Evolutionary conservation across 2,329 filamentous ascomycete genomes (phyloP).

Genomic region (Penicillium sp.): DNA sequence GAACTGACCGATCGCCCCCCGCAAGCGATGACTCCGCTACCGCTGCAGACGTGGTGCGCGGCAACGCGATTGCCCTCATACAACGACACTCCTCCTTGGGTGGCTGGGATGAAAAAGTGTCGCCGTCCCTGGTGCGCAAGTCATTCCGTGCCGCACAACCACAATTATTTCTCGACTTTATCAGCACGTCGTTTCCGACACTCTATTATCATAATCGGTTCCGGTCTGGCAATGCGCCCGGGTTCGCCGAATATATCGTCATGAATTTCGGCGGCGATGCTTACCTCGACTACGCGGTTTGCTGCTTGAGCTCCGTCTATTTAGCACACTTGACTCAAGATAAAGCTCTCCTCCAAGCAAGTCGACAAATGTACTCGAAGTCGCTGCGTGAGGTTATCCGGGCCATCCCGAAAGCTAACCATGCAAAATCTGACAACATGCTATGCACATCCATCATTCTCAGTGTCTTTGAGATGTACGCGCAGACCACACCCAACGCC

Average conservation of each 20-base stretch:
- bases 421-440: constrained; percentile 33
- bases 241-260: constrained; percentile 25
- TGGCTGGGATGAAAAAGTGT: constrained; percentile 21
- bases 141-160: constrained; percentile 22
- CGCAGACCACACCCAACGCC: constrained; percentile 34
- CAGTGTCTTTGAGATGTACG: constrained; percentile 42
- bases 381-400: constrained; percentile 32
- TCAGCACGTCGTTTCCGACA: constrained; percentile 29
- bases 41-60: constrained; percentile 19
- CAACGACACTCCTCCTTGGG: constrained; percentile 18
- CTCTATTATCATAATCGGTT: constrained; percentile 31
- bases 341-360: constrained; percentile 19
- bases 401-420: constrained; percentile 26
- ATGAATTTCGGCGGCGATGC: constrained; percentile 23
- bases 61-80: constrained; percentile 28
- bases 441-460: constrained; percentile 39
- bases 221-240: constrained; percentile 21
- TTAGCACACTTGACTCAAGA: constrained; percentile 27
- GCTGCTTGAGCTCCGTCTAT: constrained; percentile 29
- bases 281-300: constrained; percentile 27
- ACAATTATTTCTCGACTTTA: constrained; percentile 26
- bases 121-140: constrained; percentile 24
- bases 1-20: not conserved
- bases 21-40: constrained; percentile 2
- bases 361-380: constrained; percentile 33